Base-by-base conservation (phyloP, 352 stramenopile genomes). In the Globisporangium recalcitrans region DNA sequence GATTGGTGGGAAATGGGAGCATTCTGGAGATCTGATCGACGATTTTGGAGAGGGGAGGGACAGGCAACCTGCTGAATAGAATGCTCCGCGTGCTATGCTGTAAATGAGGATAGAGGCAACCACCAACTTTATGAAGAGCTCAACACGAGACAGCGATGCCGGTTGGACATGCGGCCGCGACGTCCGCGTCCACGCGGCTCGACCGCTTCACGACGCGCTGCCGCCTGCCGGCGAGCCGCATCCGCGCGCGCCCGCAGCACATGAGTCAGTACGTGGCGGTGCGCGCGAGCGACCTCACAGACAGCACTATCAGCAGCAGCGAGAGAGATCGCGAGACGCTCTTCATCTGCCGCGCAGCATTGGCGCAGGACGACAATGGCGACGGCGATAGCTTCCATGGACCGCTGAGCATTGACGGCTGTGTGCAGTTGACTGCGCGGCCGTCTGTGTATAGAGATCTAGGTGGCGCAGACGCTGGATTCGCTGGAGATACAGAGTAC, bases 141-240 rank as follows among this genome's bases (percentile, higher is more conserved):
- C 51, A 57, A 46, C 19, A 19, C n/a, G n/a, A n/a, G n/a, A 16
- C 13, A 14, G 19, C 34, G 6, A 59, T 59, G 53, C 32, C 38
- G 13, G 16, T 49, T 29, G 34, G 53, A 21, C 67, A 73, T 26
- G 49, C 49, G 8, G 27, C 19, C 49, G 60, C 57, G 22, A 44
- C 72, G 55, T 32, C 53, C 8, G 29, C 10, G n/a, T 29, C 51
- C n/a, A 24, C 42, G 61, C 64, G 46, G 3, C 57, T 70, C 52
- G 74, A 85, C 49, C 65, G 72, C 57, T 90, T 90, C 70, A 87
- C 81, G 13, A 69, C 69, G 62, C 78, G 84, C 29, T 90, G 71
- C 63, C 73, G 81, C 22, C 42, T 91, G 24, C 74, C 78, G 3
- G 27, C 70, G 24, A 49, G 38, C 3, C 40, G 65, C 57, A 58